phyloP scores from a whole-genome alignment of 352 stramenopile species.

The Phytopythium oedochilum region DNA sequence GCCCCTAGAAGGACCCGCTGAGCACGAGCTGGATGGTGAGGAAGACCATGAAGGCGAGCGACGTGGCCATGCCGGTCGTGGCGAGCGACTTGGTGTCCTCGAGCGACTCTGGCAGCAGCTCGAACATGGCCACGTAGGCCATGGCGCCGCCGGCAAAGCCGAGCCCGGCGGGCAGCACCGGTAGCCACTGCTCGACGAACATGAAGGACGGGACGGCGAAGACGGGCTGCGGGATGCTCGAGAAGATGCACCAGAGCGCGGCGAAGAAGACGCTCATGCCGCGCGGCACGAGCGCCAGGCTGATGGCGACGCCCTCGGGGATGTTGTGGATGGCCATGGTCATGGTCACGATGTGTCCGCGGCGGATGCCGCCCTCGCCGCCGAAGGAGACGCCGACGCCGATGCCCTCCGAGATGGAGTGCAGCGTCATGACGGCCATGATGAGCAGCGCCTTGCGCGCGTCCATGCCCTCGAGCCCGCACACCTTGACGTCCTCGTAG shows the following conservation, averaged over 20 bases:
- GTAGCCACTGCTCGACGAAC: constrained; percentile 90
- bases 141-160: constrained; percentile 97
- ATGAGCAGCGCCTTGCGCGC: constrained; percentile 94
- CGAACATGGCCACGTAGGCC: constrained; percentile 92
- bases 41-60: constrained; percentile 78
- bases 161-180: constrained; percentile 93
- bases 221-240: constrained; percentile 92
- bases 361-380: constrained; percentile 88
- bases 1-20: constrained; percentile 41
- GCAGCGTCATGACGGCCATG: constrained; percentile 98
- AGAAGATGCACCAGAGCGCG: constrained; percentile 89
- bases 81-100: constrained; percentile 80
- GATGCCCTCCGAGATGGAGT: constrained; percentile 97
- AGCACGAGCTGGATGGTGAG: constrained; percentile 79
- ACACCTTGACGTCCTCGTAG: constrained; percentile 94
- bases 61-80: constrained; percentile 61
- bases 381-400: constrained; percentile 98
- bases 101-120: constrained; percentile 76
- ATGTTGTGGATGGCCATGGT: constrained; percentile 99
- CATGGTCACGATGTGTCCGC: constrained; percentile 96
- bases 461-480: constrained; percentile 72
- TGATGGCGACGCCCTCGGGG: constrained; percentile 95
- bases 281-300: constrained; percentile 92
- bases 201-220: constrained; percentile 97
- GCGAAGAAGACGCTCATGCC: constrained; percentile 88